Evolutionary conservation across 164 flowering plant genomes (phyloP), one percentile per base, ranked within the genome.

Genomic region (Nymphaea colorata): DNA sequence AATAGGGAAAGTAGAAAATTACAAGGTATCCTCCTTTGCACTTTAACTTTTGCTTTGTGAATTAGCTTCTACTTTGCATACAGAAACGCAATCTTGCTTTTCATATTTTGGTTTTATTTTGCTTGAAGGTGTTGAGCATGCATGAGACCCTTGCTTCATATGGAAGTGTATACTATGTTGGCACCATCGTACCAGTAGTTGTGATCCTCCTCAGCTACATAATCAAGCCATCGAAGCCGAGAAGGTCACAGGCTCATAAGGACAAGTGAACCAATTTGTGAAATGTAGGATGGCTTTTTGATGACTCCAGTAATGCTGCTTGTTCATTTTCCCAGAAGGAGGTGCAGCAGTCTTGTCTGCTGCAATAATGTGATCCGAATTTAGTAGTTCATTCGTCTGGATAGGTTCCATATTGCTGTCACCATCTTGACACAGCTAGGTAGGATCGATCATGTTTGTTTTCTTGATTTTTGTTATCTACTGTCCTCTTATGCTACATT

Each of bases 91-190:
- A 51, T 2, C 14, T 51, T 51, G 10, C 57, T 51, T 51, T 51
- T 51, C 57, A 51, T 51, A 51, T 51, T 51, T 8, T 51, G 57
- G 0, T 66, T n/a, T 61, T 64, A 5, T 4, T 67, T 16, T 72
- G 3, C 36, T 67, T 68, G 69, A 80, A 93, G 98, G 93, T 93
- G 59, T 71, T 90, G 78, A 89, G 92, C 85, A 42, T 90, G 79
- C 92, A 76, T n/a, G 96, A 90, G 74, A 90, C 96, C 16, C 53
- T 90, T 42, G 82, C 87, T 65, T 74, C 90, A 6, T 90, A 85
- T 63, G 82, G 82, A 51, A 93, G 98, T 59, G 96, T 93, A 41
- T 82, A 87, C 72, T 93, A 74, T 71, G 61, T 90, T 36, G 93
- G 92, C 65, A 93, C 96, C 66, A 65, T 90, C 55, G 4, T 88